phyloP scores from a whole-genome alignment of 1,139 yeast species.

The Suhomyces bokatorum region DNA sequence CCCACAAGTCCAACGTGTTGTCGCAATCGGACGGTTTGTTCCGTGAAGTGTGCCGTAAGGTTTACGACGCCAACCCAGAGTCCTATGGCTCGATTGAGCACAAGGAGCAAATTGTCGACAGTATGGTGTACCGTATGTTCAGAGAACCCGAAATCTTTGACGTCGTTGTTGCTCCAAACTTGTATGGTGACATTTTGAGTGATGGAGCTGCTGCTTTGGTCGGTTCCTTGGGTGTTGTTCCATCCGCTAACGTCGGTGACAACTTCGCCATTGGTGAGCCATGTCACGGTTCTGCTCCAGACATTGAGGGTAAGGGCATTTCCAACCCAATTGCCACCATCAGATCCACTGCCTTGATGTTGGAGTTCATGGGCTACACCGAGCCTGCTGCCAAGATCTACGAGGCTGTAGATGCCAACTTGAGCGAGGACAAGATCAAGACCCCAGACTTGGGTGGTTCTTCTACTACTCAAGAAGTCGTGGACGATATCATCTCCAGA shows the following conservation, averaged over 20 bases:
- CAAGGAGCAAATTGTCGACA: slow-evolving; percentile 96
- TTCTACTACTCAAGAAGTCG: slow-evolving; percentile 81
- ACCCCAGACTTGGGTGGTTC: slow-evolving; percentile 96
- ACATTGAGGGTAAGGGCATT: slow-evolving; percentile 91
- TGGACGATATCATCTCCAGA: slow-evolving; percentile 70
- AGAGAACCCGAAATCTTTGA: slow-evolving; percentile 96
- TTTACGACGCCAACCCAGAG: slow-evolving; percentile 66
- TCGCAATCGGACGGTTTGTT: slow-evolving; percentile 92
- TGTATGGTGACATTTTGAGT: slow-evolving; percentile 94
- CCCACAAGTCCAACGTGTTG: slow-evolving; percentile 94
- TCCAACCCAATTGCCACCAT: slow-evolving; percentile 97
- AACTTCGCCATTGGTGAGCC: slow-evolving; percentile 97
- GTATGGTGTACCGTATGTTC: slow-evolving; percentile 98
- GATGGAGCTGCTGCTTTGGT: slow-evolving; percentile 99
- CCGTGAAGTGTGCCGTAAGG: slow-evolving; percentile 84
- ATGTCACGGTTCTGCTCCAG: slow-evolving; percentile 99
- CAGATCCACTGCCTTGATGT: slow-evolving; percentile 95
- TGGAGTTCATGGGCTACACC: slow-evolving; percentile 91
- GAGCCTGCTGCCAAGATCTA: slow-evolving; percentile 90
- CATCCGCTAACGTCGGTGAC: slow-evolving; percentile 97
- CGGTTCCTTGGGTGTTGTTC: slow-evolving; percentile 97
- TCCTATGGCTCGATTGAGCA: slow-evolving; percentile 59
- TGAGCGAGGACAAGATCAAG: slow-evolving; percentile 73
- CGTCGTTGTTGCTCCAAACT: slow-evolving; percentile 97
- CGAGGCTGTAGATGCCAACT: slow-evolving; percentile 91